phyloP scores from a whole-genome alignment of 805 yeast species.

The Starmera quercuum region DNA sequence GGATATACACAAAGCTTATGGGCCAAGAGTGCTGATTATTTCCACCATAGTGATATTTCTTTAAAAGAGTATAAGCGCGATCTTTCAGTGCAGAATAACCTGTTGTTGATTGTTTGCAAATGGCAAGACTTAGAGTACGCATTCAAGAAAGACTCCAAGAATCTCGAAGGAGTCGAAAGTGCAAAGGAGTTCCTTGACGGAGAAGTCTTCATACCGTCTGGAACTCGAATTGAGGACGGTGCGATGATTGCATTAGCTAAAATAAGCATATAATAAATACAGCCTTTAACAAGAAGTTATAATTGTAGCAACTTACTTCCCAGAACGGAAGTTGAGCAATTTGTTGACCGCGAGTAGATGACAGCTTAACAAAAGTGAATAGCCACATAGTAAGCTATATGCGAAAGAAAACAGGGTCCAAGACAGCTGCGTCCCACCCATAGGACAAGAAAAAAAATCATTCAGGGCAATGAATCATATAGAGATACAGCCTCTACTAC shows the following conservation, averaged over 20 bases:
- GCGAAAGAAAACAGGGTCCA: too few species aligned
- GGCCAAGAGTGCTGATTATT: constrained; percentile 63
- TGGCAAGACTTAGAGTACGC: constrained; percentile 47
- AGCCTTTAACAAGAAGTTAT: too few species aligned
- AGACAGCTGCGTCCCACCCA: background rate
- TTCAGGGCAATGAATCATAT: background rate
- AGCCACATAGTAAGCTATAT: too few species aligned
- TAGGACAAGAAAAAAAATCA: background rate
- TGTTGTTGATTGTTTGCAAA: constrained; percentile 56
- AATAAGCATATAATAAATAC: constrained; percentile 1
- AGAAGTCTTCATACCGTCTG: constrained; percentile 40
- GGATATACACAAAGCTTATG: constrained; percentile 68
- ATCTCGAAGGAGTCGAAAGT: constrained; percentile 43
- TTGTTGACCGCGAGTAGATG: too few species aligned
- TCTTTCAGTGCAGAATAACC: too few species aligned
- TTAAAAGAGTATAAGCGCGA: constrained; percentile 15
- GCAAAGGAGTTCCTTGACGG: constrained; percentile 69
- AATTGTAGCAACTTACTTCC: too few species aligned
- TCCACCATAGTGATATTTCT: constrained; percentile 25
- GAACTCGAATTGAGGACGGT: constrained; percentile 66
- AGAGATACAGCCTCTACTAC: background rate
- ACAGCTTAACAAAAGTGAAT: too few species aligned
- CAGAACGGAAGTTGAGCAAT: too few species aligned
- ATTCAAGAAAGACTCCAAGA: constrained; percentile 43
- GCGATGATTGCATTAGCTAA: constrained; percentile 49